These are phyloP conservation scores for Kodamaea kaohsiungensis DNA, from an alignment of 805 yeast species.

Conservation along the genomic window DNA sequence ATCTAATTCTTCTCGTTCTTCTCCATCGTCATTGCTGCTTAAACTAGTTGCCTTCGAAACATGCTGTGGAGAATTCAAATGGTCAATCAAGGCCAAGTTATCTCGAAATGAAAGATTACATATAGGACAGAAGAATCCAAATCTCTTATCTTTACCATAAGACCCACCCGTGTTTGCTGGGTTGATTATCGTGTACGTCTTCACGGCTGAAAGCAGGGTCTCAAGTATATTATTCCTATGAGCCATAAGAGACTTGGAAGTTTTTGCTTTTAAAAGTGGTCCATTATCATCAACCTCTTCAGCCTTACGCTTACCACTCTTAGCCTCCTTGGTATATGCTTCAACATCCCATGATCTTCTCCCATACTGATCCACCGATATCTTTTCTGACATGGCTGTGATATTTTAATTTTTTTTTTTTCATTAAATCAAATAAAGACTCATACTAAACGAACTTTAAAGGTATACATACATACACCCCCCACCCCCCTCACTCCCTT, in stretches of 20 bases:
- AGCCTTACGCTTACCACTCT: conserved; percentile 21
- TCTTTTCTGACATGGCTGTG: conserved; percentile 16
- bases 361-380: conserved; percentile 51
- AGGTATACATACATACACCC: no score
- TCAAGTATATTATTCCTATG: conserved; percentile 35
- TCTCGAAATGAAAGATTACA: conserved; percentile 85
- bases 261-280: conserved; percentile 11
- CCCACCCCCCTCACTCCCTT: neutral
- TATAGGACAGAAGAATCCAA: conserved; percentile 82
- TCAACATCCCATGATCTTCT: conserved; percentile 74
- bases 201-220: conserved; percentile 34
- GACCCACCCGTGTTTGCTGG: conserved; percentile 18
- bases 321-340: conserved; percentile 55
- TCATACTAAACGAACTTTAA: no score
- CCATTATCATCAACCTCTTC: conserved; percentile 9
- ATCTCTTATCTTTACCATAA: conserved; percentile 52
- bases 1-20: conserved; percentile 22
- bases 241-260: conserved; percentile 21
- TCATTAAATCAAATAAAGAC: neutral
- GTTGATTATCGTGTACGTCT: conserved; percentile 35
- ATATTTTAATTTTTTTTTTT: neutral
- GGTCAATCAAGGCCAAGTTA: conserved; percentile 78
- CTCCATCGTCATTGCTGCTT: conserved; percentile 14
- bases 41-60: conserved; percentile 35
- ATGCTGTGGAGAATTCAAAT: conserved; percentile 76